Conservation (phyloP, 768 basidiomycete species). For the Trametes coccinea region DNA sequence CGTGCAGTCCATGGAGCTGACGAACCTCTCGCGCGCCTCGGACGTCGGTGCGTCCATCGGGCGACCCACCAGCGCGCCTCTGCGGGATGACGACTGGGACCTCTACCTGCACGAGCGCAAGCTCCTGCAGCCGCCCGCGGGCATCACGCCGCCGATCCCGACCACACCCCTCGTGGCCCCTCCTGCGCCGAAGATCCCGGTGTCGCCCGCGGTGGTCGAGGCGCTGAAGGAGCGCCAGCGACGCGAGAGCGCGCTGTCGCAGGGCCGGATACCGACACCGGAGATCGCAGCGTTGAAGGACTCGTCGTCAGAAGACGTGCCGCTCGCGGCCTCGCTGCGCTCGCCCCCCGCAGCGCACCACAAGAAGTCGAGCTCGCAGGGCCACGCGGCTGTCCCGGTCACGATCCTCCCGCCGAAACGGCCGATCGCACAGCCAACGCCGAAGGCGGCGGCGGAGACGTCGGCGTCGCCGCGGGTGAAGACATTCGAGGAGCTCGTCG, state of each 20-base stretch:
- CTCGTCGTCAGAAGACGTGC: constrained; percentile 46
- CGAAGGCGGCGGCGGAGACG: constrained; percentile 45
- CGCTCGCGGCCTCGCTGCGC: constrained; percentile 27
- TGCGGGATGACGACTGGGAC: constrained; percentile 83
- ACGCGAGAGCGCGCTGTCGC: constrained; percentile 67
- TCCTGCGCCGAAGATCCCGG: constrained; percentile 47
- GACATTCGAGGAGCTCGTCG: constrained; percentile 86
- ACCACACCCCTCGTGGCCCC: constrained; percentile 47
- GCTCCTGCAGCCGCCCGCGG: constrained; percentile 79
- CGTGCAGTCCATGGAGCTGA: constrained; percentile 73
- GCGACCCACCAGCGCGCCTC: constrained; percentile 72
- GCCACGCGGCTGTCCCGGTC: constrained; percentile 37
- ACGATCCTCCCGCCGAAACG: constrained; percentile 49
- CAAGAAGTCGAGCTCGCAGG: constrained; percentile 27
- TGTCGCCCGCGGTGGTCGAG: constrained; percentile 73
- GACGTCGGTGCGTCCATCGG: constrained; percentile 54
- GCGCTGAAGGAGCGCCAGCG: constrained; percentile 71
- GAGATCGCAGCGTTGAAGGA: constrained; percentile 6
- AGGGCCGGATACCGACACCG: not conserved
- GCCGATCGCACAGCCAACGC: constrained; percentile 38
- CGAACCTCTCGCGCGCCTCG: constrained; percentile 39
- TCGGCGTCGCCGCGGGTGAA: constrained; percentile 46
- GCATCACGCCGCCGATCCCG: constrained; percentile 75
- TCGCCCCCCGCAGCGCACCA: constrained; percentile 20
- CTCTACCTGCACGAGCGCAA: constrained; percentile 82